Base-by-base conservation (phyloP, 2,329 filamentous ascomycete genomes). In the Phialophora expanda region DNA sequence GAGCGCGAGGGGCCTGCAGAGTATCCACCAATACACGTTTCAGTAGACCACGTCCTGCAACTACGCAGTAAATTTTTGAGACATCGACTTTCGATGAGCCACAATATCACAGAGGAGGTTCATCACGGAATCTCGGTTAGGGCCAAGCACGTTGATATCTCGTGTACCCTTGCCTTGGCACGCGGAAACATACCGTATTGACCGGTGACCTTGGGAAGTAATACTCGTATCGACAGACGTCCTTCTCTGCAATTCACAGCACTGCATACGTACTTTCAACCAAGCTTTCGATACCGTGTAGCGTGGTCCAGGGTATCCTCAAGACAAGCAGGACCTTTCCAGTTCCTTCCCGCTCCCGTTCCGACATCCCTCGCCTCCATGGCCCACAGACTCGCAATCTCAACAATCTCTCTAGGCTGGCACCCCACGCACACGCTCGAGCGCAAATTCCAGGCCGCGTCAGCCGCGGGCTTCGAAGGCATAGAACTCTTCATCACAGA, bases 401-500 rank as follows among this genome's bases (percentile, higher is more conserved):
- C 87, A 65, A 90, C 89, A 67, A 90, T 92, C 84, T 93, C 90
- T 57, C 83, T 93, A 1, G 90, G 90, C 48, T 87, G 86, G 74
- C 89, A 89, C 74, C 86, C 89, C 67, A 22, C 48, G 6, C 91
- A 94, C 76, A 81, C 82, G 26, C 82, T 94, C 22, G 77, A 82
- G 1, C 78, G 84, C 73, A 93, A 93, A 74, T 84, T 94, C 59
- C 82, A 87, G 74, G 86, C 87, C 78, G 90, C 90, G 6, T 80
- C 84, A 4, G 80, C 82, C 61, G 83, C 89, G 70, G 88, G 87
- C 17, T 87, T 92, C 74, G 76, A 83, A 66, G 90, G 89, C 62
- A 85, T 94, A 69, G 91, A 93, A 75, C 82, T 93, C 20, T 92
- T 92, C 80, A 87, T 89, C 76, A 90, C 93, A 73, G 91, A 94